Evolutionary conservation across 2,329 filamentous ascomycete species (phyloP), one percentile per base, ranked within the genome.

Genomic region (Botryotinia calthae): DNA sequence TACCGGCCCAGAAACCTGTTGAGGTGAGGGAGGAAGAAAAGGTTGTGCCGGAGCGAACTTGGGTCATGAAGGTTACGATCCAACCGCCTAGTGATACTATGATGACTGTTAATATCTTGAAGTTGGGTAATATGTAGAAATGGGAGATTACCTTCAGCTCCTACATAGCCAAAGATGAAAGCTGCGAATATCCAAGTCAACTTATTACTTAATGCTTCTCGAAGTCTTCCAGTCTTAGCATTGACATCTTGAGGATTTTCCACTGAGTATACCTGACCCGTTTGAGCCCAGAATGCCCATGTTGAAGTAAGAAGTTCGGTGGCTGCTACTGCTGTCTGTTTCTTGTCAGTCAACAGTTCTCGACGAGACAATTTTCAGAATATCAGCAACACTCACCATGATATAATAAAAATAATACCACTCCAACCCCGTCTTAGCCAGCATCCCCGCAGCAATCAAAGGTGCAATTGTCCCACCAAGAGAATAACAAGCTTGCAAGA

Each of bases 1-100:
- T 85, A 0, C 93, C 94, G 40, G 94, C 86, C 94, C 94, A 97
- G 83, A 96, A 97, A 0, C 93, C 91, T 0, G 92, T 95, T 0
- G 89, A 91, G 0, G 89, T 89, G 83, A 97, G 88, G 1, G 94
- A 94, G 48, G 91, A 91, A 2, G 89, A 86, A 78, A 96, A 96
- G 0, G 88, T 84, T 34, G 85, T 86, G 2, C 90, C 93, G 58
- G 91, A 82, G 20, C 94, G 88, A n/a, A 94, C 90, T n/a, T 87
- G 84, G 22, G 95, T 89, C 92, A 97, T 96, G 80, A 97, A 96
- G 0, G 91, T 91, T 66, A 93, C 91, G 74, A 97, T 90, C 93
- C 93, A 95, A 22, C 92, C 93, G 25, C 91, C 91, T 2, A 94
- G 84, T 0, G 88, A 89, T 73, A 93, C 91, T 81, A 40, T 42